Base-by-base conservation (phyloP, 805 yeast genomes). In the Yamadazyma akitaensis region DNA sequence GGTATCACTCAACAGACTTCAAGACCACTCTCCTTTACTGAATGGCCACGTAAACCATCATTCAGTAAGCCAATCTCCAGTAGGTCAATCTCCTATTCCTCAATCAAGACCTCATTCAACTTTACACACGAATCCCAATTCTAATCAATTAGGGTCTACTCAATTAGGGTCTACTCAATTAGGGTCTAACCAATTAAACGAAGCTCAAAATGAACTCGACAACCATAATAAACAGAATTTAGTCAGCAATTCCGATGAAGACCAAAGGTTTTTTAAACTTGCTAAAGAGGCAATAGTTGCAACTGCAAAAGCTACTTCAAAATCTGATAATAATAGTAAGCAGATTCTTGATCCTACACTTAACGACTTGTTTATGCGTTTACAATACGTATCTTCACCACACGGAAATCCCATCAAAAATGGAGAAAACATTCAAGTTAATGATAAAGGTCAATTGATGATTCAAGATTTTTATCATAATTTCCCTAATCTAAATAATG, bases 201-300 rank as follows among this genome's bases (percentile, higher is more conserved):
- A 24, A 12, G 12, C 25, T n/a, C 32, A 25, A 9, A 10, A 25
- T 12, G 18, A 25, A 13, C 21, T 13, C 25, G 12, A 37, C 14
- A 19, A 18, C n/a, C 14, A 16, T 19, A 37, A 24, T 37, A 18
- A n/a, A 16, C 28, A 37, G n/a, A 13, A 28, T 11, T 3, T 13
- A 5, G n/a, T 12, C 10, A 28, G 10, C n/a, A 33, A n/a, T 16
- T 33, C 37, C 17, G 51, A 51, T 41, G 52, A 51, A 40, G 87
- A 82, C 56, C 67, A 76, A 36, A 68, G 73, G 43, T 82, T 82
- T 55, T 65, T 82, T 33, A 66, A 77, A 39, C 70, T 82, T 16
- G 88, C 88, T 2, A 77, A 79, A 48, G 85, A 82, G 55, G 86
- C 84, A 2, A 65, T 77, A 14, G 80, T 76, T 11, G 80, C 81